phyloP scores from a whole-genome alignment of 1,284 basidiomycete genomes.

The Limonomyces culmigenus region DNA sequence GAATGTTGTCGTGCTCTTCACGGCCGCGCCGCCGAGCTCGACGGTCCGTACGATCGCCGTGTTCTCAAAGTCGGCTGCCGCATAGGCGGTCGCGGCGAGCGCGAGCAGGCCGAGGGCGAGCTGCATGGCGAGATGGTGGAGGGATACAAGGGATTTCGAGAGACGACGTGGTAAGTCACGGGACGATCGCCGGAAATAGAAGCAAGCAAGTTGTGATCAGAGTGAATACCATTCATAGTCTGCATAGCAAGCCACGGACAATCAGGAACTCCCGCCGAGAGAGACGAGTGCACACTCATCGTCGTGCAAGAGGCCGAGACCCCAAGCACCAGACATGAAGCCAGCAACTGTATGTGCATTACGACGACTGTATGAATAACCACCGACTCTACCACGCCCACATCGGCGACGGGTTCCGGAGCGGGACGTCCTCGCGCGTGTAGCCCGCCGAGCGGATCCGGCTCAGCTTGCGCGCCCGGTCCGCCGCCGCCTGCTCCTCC shows the following conservation, averaged over 20 bases:
- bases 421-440: slow-evolving; percentile 61
- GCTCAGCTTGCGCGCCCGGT: slow-evolving; percentile 50
- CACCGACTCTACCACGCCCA: slow-evolving; percentile 93
- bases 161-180: background rate
- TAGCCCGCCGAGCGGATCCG: slow-evolving; percentile 67
- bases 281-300: no score
- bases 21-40: slow-evolving; percentile 76
- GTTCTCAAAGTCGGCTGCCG: slow-evolving; percentile 53
- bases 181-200: background rate
- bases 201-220: background rate
- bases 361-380: slow-evolving; percentile 5
- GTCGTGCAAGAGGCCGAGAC: no score
- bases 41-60: slow-evolving; percentile 73
- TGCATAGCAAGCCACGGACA: no score
- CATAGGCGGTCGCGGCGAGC: slow-evolving; percentile 13
- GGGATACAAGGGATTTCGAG: background rate
- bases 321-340: no score
- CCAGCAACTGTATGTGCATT: no score
- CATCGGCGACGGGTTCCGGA: slow-evolving; percentile 55
- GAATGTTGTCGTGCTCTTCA: slow-evolving; percentile 78
- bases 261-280: no score
- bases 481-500: slow-evolving; percentile 48
- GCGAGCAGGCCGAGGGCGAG: slow-evolving; percentile 9
- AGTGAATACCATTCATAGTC: no score
- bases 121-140: no score